Base-by-base conservation (phyloP, 2,329 filamentous ascomycete species). In the Arthrocladium fulminans region DNA sequence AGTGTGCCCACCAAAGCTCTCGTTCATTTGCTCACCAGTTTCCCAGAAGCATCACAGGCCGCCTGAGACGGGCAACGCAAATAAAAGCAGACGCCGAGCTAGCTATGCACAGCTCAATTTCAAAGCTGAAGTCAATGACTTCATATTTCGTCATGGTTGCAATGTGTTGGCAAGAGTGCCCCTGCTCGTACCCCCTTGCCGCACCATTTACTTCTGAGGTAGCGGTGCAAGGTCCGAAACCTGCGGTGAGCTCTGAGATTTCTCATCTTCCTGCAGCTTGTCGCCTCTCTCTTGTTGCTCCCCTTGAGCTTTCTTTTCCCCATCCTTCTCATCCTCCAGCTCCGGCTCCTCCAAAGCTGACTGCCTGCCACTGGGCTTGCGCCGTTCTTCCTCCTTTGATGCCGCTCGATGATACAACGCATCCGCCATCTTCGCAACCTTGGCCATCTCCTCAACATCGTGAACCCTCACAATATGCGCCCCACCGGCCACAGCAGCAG, bases 381-480 rank as follows among this genome's bases (percentile, higher is more conserved):
- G 13, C 13, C 27, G 27, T 29, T 29, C 27, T 13, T 7, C 27
- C 13, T 29, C 27, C 13, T 13, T 29, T 13, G 27, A 13, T 7
- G 27, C 13, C 27, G 27, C 27, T 29, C 27, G 7, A 29, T 29
- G 27, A 79, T 86, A 94, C 47, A 96, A 88, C n/a, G 88, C 89
- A 75, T 97, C 90, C 7, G 87, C 80, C 82, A 97, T 90, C 63
- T 77, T 84, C 1, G 80, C 81, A 25, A 95, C 88, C 66, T 88
- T 77, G 34, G 69, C 73, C 90, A 97, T 97, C 71, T 92, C 86
- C 48, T 73, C 68, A 12, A 89, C 85, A 70, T 97, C 90, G 68
- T 98, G 92, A 35, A 98, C 88, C 45, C 92, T 76, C 39, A 97
- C 83, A 50, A 98, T 81, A 70, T 97, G 89, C 20, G 89, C 89